Evolutionary conservation across 176 grass and related monocot species (phyloP), one percentile per base, ranked within the genome.

Genomic region (Juncus inflexus): DNA sequence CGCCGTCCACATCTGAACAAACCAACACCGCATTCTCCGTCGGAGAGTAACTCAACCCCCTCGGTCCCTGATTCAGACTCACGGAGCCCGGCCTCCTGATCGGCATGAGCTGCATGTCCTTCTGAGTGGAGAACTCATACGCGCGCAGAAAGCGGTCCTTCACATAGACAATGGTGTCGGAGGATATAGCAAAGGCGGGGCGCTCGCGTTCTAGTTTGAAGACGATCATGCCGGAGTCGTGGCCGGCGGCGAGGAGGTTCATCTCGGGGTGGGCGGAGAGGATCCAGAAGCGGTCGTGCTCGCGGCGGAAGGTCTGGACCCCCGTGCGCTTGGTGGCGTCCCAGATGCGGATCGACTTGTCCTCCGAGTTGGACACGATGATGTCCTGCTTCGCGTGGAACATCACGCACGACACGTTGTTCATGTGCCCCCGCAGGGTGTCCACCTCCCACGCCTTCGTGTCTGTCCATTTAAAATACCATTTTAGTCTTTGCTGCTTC

Each of bases 231-330:
- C 92, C 92, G 38, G 84, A 91, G 12, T 97, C 92, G 81, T 97
- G 92, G 42, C 92, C 92, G 52, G 92, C 92, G 16, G 92, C 92
- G 58, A 97, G 87, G 70, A 97, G 87, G 43, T 97, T 91, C 79
- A 91, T 86, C 78, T 97, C 92, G 52, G 92, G 84, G 70, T 97
- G 92, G 59, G 82, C 87, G 57, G 85, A 68, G 67, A 91, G 92
- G 65, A 91, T 81, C 92, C 92, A 97, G 77, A 97, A 97, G n/a
- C 92, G 92, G 59, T 97, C 92, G 64, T 91, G 92, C 15, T 97
- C 87, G 56, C 87, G 66, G 37, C 87, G 83, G 52, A 96, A 91
- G 42, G 85, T 91, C 45, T 97, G 92, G 50, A 91, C 83, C 37
- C 87, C 77, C 2, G 87, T 97, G 58, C 92, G 81, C 63, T 91